phyloP scores from a whole-genome alignment of 768 basidiomycete species.

The Psilocybe cubensis region DNA sequence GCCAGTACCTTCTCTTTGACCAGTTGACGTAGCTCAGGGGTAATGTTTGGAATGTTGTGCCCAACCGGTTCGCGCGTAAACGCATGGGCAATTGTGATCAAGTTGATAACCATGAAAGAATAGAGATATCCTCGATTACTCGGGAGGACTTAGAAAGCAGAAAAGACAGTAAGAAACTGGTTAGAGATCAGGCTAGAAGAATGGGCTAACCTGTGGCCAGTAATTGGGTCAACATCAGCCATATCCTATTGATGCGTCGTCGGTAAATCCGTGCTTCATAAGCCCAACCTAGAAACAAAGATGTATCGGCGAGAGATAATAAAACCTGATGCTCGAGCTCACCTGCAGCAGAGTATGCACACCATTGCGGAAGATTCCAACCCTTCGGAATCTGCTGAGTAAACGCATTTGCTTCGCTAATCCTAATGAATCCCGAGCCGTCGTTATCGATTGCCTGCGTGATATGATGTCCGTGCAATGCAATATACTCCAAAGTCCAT shows the following conservation, averaged over 20 bases:
- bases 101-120: background rate
- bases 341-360: conserved; percentile 25
- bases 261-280: conserved; percentile 25
- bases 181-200: background rate
- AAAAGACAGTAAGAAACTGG: background rate
- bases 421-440: conserved; percentile 24
- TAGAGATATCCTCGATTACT: background rate
- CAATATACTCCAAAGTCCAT: conserved; percentile 24
- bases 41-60: background rate
- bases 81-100: background rate
- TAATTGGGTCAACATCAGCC: conserved; percentile 15
- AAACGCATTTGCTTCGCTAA: conserved; percentile 25
- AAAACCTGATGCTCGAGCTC: background rate
- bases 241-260: conserved; percentile 17
- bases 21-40: conserved; percentile 10
- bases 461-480: conserved; percentile 14
- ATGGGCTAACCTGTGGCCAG: conserved; percentile 16
- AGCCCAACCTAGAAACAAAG: conserved; percentile 16
- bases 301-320: background rate
- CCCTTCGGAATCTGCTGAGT: conserved; percentile 21
- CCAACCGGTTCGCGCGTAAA: background rate
- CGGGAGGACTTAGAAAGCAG: background rate
- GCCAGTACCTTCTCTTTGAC: conserved; percentile 15
- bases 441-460: conserved; percentile 20
- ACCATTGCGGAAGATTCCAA: conserved; percentile 26